These are phyloP conservation scores for Lagenidium sp. DNA, from an alignment of 352 stramenopile species.

Conservation along the genomic window DNA sequence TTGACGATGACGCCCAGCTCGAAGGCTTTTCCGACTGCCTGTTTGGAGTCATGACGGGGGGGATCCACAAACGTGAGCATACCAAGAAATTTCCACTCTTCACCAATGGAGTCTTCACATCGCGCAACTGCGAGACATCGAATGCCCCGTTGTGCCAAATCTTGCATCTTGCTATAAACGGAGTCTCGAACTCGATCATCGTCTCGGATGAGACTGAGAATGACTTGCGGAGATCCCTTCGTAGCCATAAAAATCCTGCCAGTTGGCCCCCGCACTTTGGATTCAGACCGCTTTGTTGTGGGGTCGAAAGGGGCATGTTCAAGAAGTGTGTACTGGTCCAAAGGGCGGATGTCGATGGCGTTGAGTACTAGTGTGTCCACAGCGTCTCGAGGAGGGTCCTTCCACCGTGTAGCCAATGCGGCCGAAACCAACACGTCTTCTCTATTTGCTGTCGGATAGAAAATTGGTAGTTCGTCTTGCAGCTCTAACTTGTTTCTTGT, in stretches of 20 bases:
- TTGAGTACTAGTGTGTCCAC: constrained; percentile 91
- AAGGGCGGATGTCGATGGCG: constrained; percentile 70
- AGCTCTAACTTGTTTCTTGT: constrained; percentile 94
- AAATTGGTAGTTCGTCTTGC: constrained; percentile 88
- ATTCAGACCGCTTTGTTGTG: constrained; percentile 90
- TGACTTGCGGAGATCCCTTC: constrained; percentile 93
- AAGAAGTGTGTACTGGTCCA: constrained; percentile 80
- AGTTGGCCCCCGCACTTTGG: constrained; percentile 67
- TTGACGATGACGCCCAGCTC: constrained; percentile 93
- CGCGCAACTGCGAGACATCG: constrained; percentile 85
- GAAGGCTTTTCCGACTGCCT: constrained; percentile 88
- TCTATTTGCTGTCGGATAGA: constrained; percentile 62
- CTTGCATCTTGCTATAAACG: constrained; percentile 84
- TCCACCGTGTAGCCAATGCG: constrained; percentile 91
- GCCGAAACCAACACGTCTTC: constrained; percentile 88
- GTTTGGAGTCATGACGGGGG: constrained; percentile 91
- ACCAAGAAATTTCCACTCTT: constrained; percentile 90
- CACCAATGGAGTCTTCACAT: constrained; percentile 56
- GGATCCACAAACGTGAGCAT: constrained; percentile 95
- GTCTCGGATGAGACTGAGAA: constrained; percentile 79
- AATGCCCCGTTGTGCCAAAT: constrained; percentile 83
- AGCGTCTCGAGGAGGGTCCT: constrained; percentile 89
- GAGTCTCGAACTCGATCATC: constrained; percentile 69
- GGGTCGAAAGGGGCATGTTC: constrained; percentile 81
- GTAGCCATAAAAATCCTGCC: constrained; percentile 89